These are phyloP conservation scores for Petunia hybrid DNA, from an alignment of 305 asterid species.

Conservation along the genomic window DNA sequence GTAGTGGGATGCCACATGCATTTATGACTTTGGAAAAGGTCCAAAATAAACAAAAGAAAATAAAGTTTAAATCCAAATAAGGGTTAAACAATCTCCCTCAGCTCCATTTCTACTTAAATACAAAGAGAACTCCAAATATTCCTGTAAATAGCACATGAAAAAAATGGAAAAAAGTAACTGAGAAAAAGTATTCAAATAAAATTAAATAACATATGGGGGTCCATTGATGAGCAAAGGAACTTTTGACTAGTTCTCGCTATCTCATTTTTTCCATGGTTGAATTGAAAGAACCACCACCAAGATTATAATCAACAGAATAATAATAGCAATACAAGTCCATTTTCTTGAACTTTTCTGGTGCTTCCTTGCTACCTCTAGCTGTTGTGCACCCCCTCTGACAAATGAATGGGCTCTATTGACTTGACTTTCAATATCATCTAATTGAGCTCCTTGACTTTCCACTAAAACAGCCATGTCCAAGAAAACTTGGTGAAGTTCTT, in stretches of 20 bases:
- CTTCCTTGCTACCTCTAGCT: slow-evolving; percentile 57
- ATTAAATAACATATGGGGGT: too few relatives aligned
- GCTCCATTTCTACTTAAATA: slow-evolving; percentile 4
- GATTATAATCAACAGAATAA: slow-evolving; percentile 53
- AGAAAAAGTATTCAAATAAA: too few relatives aligned
- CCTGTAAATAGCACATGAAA: not conserved
- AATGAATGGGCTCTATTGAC: slow-evolving; percentile 60
- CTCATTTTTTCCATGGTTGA: slow-evolving; percentile 54
- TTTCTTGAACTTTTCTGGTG: slow-evolving; percentile 61
- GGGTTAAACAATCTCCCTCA: not conserved
- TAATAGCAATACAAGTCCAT: slow-evolving; percentile 61
- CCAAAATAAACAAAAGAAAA: not conserved
- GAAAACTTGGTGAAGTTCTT: slow-evolving; percentile 61
- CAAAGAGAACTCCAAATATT: slow-evolving; percentile 22
- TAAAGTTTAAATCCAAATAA: not conserved
- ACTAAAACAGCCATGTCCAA: slow-evolving; percentile 70
- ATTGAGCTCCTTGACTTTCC: slow-evolving; percentile 62
- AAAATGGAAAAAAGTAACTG: not conserved
- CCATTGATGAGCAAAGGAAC: too few relatives aligned
- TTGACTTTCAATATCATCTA: slow-evolving; percentile 67
- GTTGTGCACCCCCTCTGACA: slow-evolving; percentile 55
- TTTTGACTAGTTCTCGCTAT: not conserved
- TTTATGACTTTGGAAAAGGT: not conserved
- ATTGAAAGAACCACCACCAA: slow-evolving; percentile 58
- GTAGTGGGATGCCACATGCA: not conserved